Conservation (phyloP, 345 rosid species). For the Gossypium herbaceum region DNA sequence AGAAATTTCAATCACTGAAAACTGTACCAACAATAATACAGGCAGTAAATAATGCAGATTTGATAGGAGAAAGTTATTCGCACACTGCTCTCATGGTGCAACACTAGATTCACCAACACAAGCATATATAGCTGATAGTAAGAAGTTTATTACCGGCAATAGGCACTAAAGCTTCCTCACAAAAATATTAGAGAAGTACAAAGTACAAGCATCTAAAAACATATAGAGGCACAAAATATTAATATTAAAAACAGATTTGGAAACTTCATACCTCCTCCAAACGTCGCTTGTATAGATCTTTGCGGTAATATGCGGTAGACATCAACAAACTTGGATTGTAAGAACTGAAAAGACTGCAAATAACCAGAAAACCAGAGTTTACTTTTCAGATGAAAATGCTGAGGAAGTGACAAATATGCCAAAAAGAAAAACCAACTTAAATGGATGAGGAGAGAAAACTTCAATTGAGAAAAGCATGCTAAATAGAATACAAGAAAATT, state of each 20-base stretch:
- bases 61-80: not conserved
- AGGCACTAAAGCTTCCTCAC: not conserved
- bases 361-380: constrained; percentile 15
- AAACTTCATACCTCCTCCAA: constrained; percentile 47
- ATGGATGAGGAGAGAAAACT: not conserved
- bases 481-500: too few relatives aligned
- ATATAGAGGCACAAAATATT: not conserved
- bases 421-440: not conserved
- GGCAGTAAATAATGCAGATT: not conserved
- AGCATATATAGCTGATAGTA: not conserved
- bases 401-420: not conserved
- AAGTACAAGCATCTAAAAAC: not conserved
- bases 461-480: not conserved
- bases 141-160: not conserved
- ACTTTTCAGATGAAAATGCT: not conserved
- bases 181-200: not conserved
- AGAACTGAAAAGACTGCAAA: constrained; percentile 79
- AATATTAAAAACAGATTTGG: not conserved
- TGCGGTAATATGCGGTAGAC: constrained; percentile 88
- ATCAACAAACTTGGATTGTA: constrained; percentile 66
- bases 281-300: constrained; percentile 61
- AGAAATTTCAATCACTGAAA: not conserved
- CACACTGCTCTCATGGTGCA: not conserved
- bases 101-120: not conserved
- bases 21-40: not conserved